Base-by-base conservation (phyloP, 805 yeast genomes). In the Wickerhamomyces ciferrii region DNA sequence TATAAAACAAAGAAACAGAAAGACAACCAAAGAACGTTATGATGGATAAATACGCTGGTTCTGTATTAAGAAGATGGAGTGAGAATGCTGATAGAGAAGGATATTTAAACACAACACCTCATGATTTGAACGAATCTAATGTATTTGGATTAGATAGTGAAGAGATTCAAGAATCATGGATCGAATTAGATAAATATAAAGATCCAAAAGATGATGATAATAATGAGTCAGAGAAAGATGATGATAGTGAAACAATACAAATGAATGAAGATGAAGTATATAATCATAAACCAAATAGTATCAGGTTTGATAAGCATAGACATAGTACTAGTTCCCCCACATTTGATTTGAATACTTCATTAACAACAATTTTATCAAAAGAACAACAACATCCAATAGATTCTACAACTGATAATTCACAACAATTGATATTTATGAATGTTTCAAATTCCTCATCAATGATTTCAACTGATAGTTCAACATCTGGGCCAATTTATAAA, bases 301-400 rank as follows among this genome's bases (percentile, higher is more conserved):
- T 37, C 25, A 11, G 13, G 7, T 19, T 25, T 9, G 17, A 11
- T 5, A 21, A 34, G 2, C 3, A 38, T 15, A 14, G 21, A 18
- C n/a, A 29, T 25, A 34, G n/a, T 9, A 18, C 17, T 18, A 25
- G n/a, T n/a, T n/a, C n/a, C n/a, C n/a, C n/a, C n/a, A 8, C 13
- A 39, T 14, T 25, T 18, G 53, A 48, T 35, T 29, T 52, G 34
- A 48, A 46, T 42, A 43, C 55, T 2, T 52, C 55, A 5, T 41
- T 52, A 15, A 52, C 53, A 4, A 52, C 55, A 4, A 52, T 52
- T 2, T 44, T 34, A 38, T 15, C 50, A 34, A 11, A 31, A 32
- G 38, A 46, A 38, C 19, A 34, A 15, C 36, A 46, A 44, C 38
- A 45, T 40, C 35, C 41, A 43, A 2, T 35, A 5, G 27, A 43